A percentile compares a stretch with the other conserved stretches of the same genome.
Conservation (phyloP, 148 eudicot species). For the Cornus controversa region DNA sequence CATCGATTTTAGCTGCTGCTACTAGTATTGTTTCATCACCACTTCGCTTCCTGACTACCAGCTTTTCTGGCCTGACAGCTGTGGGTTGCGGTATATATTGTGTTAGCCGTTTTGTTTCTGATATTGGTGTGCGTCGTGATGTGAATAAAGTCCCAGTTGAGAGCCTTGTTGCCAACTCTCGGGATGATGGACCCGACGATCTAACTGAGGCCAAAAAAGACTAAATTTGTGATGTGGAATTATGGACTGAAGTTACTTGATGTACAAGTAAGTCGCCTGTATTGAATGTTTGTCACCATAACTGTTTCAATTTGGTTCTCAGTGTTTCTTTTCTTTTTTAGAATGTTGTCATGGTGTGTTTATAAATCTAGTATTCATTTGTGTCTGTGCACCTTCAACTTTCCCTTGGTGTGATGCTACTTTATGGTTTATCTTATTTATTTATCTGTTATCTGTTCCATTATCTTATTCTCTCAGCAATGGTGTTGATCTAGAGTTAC, state of each 20-base stretch:
- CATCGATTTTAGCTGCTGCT: constrained; percentile 63
- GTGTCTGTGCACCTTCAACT: background rate
- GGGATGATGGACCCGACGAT: constrained; percentile 19
- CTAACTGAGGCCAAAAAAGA: constrained; percentile 17
- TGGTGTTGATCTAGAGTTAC: too few species aligned
- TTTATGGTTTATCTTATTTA: background rate
- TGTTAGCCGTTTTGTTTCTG: constrained; percentile 60
- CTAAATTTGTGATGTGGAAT: background rate
- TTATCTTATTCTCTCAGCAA: background rate
- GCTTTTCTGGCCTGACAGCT: constrained; percentile 50
- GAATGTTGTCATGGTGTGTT: too few species aligned
- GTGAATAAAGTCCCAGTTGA: constrained; percentile 74
- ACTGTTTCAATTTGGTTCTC: background rate
- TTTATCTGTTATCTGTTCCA: background rate
- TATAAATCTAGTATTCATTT: background rate
- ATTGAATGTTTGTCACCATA: background rate
- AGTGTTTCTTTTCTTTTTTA: too few species aligned
- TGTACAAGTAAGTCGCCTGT: background rate
- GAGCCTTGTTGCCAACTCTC: constrained; percentile 45
- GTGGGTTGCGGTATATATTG: constrained; percentile 77
- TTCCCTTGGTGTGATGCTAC: background rate
- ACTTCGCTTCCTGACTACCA: constrained; percentile 63
- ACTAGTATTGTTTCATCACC: constrained; percentile 71
- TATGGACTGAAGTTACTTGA: background rate
- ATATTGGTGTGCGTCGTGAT: constrained; percentile 82